phyloP scores from a whole-genome alignment of 23 red algal genomes.

The Chondrus crispus region DNA sequence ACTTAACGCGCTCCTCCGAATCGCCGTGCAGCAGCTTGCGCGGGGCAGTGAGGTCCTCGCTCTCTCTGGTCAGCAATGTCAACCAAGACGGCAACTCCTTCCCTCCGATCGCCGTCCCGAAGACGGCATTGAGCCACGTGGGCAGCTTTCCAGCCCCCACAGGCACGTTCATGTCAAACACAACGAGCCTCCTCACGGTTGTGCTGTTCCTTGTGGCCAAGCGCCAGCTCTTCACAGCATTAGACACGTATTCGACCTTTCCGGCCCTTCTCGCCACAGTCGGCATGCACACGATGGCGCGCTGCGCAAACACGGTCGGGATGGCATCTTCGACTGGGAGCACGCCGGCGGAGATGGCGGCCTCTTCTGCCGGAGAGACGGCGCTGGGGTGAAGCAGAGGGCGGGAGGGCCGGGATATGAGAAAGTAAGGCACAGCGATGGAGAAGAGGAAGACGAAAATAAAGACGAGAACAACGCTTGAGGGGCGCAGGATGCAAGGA shows the following conservation, averaged over 20 bases:
- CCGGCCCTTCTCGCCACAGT: constrained; percentile 32
- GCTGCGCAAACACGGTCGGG: not conserved
- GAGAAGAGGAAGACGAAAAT: not conserved
- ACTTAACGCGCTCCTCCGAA: constrained; percentile 36
- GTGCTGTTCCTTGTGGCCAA: constrained; percentile 37
- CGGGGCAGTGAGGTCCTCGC: not conserved
- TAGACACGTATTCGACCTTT: constrained; percentile 54
- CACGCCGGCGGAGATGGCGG: not conserved
- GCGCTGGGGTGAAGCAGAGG: not conserved
- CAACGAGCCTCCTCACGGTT: constrained; percentile 10
- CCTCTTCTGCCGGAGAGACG: constrained; percentile 13
- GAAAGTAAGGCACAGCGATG: not conserved
- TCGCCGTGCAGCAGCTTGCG: constrained; percentile 44
- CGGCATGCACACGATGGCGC: constrained; percentile 53
- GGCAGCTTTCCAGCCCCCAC: not conserved
- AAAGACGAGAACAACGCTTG: too few species aligned
- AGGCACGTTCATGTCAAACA: constrained; percentile 43
- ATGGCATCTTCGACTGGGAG: not conserved
- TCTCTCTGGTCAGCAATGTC: not conserved
- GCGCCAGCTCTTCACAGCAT: constrained; percentile 56
- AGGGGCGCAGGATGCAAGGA: too few species aligned
- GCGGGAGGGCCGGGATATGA: not conserved
- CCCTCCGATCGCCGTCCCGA: not conserved
- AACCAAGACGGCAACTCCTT: constrained; percentile 18
- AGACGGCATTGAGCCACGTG: not conserved